Percentiles rank a stretch among this genome's conserved stretches.
Evolutionary conservation across 139 green algal genomes (phyloP).

Genomic region (Chlamydomonas schloesseri): DNA sequence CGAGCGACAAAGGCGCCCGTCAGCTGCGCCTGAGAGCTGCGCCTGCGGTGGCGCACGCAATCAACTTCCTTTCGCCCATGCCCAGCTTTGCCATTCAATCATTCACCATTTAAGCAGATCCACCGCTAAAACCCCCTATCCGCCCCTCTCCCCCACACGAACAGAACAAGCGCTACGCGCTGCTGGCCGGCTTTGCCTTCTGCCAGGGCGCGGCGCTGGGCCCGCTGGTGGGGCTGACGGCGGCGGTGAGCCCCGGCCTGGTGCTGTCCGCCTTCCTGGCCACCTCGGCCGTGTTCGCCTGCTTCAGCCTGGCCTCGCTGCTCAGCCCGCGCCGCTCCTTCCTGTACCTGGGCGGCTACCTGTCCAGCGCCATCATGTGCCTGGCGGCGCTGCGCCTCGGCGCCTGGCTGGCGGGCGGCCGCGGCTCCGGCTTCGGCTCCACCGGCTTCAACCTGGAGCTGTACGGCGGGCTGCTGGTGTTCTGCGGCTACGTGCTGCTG

Average conservation of each 20-base stretch:
- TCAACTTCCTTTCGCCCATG: no score
- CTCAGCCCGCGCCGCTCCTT: conserved; percentile 68
- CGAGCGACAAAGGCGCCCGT: no score
- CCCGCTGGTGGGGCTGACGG: conserved; percentile 59
- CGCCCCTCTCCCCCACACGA: background rate
- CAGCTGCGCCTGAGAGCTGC: no score
- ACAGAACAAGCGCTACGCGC: conserved; percentile 64
- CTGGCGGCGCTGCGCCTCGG: conserved; percentile 70
- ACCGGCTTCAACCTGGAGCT: conserved; percentile 66
- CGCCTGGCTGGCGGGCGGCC: conserved; percentile 60
- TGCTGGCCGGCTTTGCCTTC: conserved; percentile 68
- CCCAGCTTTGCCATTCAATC: no score
- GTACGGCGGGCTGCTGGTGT: conserved; percentile 78
- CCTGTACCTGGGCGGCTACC: conserved; percentile 70
- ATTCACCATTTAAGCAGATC: no score
- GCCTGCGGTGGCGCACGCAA: no score
- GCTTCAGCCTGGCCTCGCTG: conserved; percentile 78
- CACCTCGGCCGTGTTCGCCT: conserved; percentile 73
- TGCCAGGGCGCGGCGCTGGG: conserved; percentile 65
- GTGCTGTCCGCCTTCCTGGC: conserved; percentile 64
- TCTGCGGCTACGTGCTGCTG: conserved; percentile 79
- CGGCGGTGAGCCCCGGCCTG: conserved; percentile 60
- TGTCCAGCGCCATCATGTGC: conserved; percentile 50
- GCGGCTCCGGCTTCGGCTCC: background rate
- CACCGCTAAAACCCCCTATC: no score